Base-by-base conservation (phyloP, 2,329 filamentous ascomycete genomes). In the Didymella glomerata region DNA sequence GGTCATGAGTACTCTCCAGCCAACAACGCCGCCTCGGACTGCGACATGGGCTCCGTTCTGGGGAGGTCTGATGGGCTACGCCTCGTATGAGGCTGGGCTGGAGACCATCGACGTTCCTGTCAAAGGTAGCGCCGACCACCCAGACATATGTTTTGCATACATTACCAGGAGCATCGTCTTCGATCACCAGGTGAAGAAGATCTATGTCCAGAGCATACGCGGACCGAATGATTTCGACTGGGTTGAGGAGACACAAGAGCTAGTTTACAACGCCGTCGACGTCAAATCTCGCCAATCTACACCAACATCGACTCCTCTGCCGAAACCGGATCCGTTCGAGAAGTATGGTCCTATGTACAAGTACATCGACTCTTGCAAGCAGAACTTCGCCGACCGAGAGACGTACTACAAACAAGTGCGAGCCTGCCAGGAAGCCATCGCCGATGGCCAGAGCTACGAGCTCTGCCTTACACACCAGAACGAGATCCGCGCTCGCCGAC, bases 11-110 rank as follows among this genome's bases (percentile, higher is more conserved):
- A 55, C 66, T 8, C 73, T 77, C 5, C 73, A 67, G 52, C 76
- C 76, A 20, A 60, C 58, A 25, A 65, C 54, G 28, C 62, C 61
- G 44, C 75, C 75, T 36, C 61, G 58, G 1, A 71, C 63, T 14
- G 50, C 64, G 7, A 76, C 70, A 9, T 74, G 70, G 34, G 78
- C 78, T 0, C 85, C 90, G 0, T 97, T 96, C 72, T 87, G 91
- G 77, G 93, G 92, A 50, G 93, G 93, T 0, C 88, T 96, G 59
- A 86, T 96, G 78, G 93, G 93, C 0, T 96, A 90, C 69, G 84
- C 92, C 49, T 92, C 91, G 0, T 96, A 97, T 61, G 93, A 97
- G 75, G 86, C 93, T 72, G 91, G 92, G 0, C 79, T 96, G 1
- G 80, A 83, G 64, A 86, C 83, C 18, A 87, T 88, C 53, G 76